phyloP scores from a whole-genome alignment of 2,329 filamentous ascomycete genomes.

The Scytalidium sp. region DNA sequence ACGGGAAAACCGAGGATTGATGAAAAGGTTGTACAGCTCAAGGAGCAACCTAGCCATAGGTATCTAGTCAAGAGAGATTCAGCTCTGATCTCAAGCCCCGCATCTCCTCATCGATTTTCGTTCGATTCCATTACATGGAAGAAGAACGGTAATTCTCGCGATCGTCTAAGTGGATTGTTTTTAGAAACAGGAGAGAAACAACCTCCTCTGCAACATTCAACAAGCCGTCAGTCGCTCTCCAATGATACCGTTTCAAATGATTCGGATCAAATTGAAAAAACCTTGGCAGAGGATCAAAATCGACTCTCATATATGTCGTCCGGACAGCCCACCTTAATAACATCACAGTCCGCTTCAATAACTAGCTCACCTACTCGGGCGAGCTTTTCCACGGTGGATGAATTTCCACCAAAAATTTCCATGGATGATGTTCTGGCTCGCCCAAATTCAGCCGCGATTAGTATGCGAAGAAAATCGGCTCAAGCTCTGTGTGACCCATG shows the following conservation, averaged over 20 bases:
- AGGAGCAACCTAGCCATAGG: conserved; percentile 22
- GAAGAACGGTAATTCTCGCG: conserved; percentile 12
- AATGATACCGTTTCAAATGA: conserved; percentile 58
- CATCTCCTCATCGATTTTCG: conserved; percentile 15
- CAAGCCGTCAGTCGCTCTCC: conserved; percentile 53
- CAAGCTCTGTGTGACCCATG: conserved; percentile 18
- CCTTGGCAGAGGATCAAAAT: conserved; percentile 51
- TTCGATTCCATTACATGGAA: conserved; percentile 15
- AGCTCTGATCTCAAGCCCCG: conserved; percentile 16
- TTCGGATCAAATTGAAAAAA: conserved; percentile 54
- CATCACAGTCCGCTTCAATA: conserved; percentile 56
- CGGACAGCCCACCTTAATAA: conserved; percentile 57
- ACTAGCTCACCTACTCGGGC: conserved; percentile 53
- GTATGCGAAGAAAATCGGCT: conserved; percentile 27
- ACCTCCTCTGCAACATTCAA: conserved; percentile 13
- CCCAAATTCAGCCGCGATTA: conserved; percentile 23
- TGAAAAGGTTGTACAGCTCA: conserved; percentile 26
- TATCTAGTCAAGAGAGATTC: conserved; percentile 18
- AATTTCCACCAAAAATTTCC: conserved; percentile 12
- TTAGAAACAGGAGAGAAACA: not conserved
- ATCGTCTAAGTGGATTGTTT: not conserved
- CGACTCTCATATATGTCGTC: conserved; percentile 60
- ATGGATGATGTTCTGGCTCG: conserved; percentile 16
- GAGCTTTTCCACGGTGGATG: conserved; percentile 38
- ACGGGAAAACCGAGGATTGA: conserved; percentile 50